Conservation (phyloP, 2,329 filamentous ascomycete genomes). For the Trichophaea hybrida region DNA sequence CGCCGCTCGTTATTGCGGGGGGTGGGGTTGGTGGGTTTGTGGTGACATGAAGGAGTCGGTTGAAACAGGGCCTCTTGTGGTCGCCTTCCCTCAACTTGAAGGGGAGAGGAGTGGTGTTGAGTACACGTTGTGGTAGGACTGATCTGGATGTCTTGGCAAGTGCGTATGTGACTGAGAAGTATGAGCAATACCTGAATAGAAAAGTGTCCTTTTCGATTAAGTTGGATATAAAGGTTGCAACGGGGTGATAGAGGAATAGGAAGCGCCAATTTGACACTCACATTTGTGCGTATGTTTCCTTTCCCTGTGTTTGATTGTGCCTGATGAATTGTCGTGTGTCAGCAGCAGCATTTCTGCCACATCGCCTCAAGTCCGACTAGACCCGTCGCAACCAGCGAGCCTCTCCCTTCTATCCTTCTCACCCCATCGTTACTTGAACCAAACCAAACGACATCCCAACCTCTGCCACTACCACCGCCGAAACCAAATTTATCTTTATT, state of each 20-base stretch:
- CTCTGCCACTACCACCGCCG: not conserved
- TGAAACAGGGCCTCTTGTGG: no score
- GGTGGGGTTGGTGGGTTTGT: no score
- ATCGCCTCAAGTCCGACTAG: slow-evolving; percentile 3
- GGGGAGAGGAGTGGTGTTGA: no score
- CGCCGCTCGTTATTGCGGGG: no score
- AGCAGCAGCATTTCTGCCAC: slow-evolving; percentile 1
- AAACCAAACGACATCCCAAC: not conserved
- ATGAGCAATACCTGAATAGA: not conserved
- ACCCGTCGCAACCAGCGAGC: not conserved
- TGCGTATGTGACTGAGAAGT: no score
- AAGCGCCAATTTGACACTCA: no score
- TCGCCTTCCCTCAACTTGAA: no score
- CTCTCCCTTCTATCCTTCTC: not conserved
- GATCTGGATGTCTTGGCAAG: no score
- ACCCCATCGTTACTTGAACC: not conserved
- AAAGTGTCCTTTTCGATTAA: not conserved
- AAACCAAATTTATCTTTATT: not conserved
- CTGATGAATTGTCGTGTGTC: not conserved
- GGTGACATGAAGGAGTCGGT: no score
- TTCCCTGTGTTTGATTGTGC: not conserved
- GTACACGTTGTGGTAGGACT: no score
- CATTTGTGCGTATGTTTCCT: not conserved
- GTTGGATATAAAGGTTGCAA: not conserved
- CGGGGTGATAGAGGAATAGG: no score